These are phyloP conservation scores for Lasiosphaeria ovina DNA, from an alignment of 495 filamentous ascomycete species.

Conservation along the genomic window DNA sequence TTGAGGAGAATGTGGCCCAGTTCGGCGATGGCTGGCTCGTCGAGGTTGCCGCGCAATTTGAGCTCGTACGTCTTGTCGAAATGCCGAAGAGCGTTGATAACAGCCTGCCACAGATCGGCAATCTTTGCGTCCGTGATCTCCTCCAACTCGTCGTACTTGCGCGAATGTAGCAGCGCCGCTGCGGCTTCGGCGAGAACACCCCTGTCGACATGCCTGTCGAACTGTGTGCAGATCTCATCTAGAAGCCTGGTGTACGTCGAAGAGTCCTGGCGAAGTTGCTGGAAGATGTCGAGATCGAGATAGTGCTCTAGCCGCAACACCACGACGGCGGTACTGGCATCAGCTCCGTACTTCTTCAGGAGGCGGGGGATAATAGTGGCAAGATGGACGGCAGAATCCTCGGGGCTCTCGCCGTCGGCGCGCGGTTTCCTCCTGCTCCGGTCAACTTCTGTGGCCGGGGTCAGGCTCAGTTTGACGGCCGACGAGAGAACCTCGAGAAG, in stretches of 20 bases:
- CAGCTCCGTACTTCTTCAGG: constrained; percentile 85
- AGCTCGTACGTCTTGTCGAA: constrained; percentile 68
- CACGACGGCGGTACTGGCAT: constrained; percentile 78
- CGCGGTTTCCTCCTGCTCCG: constrained; percentile 61
- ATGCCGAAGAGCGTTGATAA: constrained; percentile 64
- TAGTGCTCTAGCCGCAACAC: constrained; percentile 85
- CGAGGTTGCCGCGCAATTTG: constrained; percentile 58
- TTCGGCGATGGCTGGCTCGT: constrained; percentile 58
- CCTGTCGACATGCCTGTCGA: constrained; percentile 82
- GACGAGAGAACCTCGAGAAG: constrained; percentile 84
- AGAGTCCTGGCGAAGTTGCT: constrained; percentile 82
- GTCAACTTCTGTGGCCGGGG: constrained; percentile 58
- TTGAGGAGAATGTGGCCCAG: constrained; percentile 79
- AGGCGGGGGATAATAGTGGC: constrained; percentile 78
- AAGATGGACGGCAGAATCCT: constrained; percentile 70
- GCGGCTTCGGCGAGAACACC: constrained; percentile 82
- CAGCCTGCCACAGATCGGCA: constrained; percentile 79
- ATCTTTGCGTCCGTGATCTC: constrained; percentile 80
- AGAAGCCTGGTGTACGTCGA: constrained; percentile 77
- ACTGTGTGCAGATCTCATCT: constrained; percentile 92
- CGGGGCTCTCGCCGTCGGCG: constrained; percentile 63
- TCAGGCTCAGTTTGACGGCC: constrained; percentile 65
- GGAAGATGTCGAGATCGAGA: constrained; percentile 82
- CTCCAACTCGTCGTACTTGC: constrained; percentile 78
- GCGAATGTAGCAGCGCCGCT: constrained; percentile 78